Percentiles rank a stretch among this genome's conserved stretches.
phyloP scores from a whole-genome alignment of 495 filamentous ascomycete genomes.

The Neurospora sp. region DNA sequence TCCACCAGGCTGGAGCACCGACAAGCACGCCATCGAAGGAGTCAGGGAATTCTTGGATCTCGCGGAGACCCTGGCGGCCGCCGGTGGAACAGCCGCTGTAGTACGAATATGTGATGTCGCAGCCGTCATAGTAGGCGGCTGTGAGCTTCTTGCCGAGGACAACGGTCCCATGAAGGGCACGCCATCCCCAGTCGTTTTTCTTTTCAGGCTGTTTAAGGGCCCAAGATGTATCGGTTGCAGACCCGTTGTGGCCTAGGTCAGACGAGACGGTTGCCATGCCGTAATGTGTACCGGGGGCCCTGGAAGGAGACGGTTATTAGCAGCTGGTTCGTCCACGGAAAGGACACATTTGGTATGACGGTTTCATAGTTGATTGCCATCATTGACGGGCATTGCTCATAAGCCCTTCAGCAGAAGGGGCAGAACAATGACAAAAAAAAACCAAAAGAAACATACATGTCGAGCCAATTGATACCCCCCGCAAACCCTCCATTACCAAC shows the following conservation, averaged over 20 bases:
- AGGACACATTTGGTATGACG: background rate
- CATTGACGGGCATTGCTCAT: background rate
- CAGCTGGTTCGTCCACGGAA: background rate
- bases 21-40: constrained; percentile 54
- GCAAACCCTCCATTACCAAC: constrained; percentile 38
- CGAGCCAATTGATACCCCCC: constrained; percentile 40
- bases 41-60: constrained; percentile 39
- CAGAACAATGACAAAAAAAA: background rate
- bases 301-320: background rate
- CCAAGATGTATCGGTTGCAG: constrained; percentile 33
- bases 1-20: constrained; percentile 32
- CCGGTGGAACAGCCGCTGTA: constrained; percentile 47
- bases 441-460: constrained; percentile 20
- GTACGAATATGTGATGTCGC: constrained; percentile 36
- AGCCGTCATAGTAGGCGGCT: constrained; percentile 30
- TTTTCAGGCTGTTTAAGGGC: constrained; percentile 31
- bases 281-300: constrained; percentile 11
- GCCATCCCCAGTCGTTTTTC: constrained; percentile 31
- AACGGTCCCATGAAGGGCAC: constrained; percentile 40
- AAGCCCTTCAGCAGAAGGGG: background rate
- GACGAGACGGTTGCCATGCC: constrained; percentile 47
- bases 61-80: constrained; percentile 44
- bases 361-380: background rate
- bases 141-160: constrained; percentile 30
- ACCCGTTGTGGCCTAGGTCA: constrained; percentile 45